Base-by-base conservation (phyloP, 129 eudicot genomes). In the Heracleum sosnowskyi region DNA sequence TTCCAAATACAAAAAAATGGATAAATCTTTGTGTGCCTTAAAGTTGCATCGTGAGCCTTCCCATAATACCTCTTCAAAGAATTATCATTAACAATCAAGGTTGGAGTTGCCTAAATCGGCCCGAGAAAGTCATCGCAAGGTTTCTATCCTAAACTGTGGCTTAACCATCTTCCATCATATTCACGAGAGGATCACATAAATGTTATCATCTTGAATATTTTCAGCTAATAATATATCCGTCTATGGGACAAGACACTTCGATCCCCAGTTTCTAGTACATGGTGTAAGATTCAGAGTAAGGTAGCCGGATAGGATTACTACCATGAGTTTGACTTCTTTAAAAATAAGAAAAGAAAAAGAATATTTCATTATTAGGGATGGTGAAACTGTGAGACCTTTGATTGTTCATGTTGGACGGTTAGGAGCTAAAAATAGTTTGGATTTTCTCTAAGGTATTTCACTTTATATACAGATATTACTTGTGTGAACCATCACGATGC, bases 221-320 rank as follows among this genome's bases (percentile, higher is more conserved):
- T 81, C 96, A 95, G 99, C 90, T 66, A 86, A 92, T 77, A 82
- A 79, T 72, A 79, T 72, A 95, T 95, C 62, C 92, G 97, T 42
- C 88, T 90, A 49, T 90, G 99, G 99, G 92, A 95, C 76, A 92
- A 95, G 83, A 55, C 92, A 96, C 86, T 95, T 95, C 82, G 89
- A 92, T 76, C 97, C 99, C 11, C 81, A 79, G 39, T 90, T 82
- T 79, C 90, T 92, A 36, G 88, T 88, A 31, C 90, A 83, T 31
- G 97, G 92, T 70, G 92, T 96, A 95, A 86, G 97, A 83, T 40
- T 90, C 79, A 86, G 88, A 81, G 77, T 92, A 44, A 96, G 96
- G 97, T 87, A 77, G 26, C 29, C 29, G 13, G 0, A n/a, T 9
- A n/a, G 31, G 33, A 57, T n/a, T 22, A 35, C 34, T 68, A 31